Base-by-base conservation (phyloP, 495 filamentous ascomycete genomes). In the Cryomyces antarcticus region DNA sequence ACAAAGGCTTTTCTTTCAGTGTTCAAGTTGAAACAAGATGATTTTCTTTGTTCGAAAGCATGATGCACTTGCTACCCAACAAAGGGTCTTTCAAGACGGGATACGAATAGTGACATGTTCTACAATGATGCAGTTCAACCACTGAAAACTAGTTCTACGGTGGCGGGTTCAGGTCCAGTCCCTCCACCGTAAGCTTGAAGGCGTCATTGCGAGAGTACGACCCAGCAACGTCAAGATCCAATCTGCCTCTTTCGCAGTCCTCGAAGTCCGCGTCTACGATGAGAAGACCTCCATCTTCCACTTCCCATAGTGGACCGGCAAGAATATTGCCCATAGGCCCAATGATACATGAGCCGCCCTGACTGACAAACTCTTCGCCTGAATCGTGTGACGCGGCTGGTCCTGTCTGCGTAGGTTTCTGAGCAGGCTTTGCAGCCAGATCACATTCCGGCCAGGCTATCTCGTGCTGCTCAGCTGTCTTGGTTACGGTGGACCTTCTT, bases 331-430 rank as follows among this genome's bases (percentile, higher is more conserved):
- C 88, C 30, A 80, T 62, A 0, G 88, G 88, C 5, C 70, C 77
- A 38, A 93, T 63, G 47, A 96, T 87, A 48, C 75, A 79, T 0
- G 80, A 88, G 0, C 88, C 88, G 28, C 87, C 88, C 6, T 77
- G 68, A 39, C 67, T 80, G 38, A 73, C 51, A 44, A 70, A 80
- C 4, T 61, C 61, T 5, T 61, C 59, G n/a, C 53, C 62, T 7
- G 41, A 29, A 27, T 1, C 38, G 11, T 9, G 27, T 1, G 24
- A 13, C 27, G 0, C 38, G 9, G 38, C 38, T 28, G 38, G 10
- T 13, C 38, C 33, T 1, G 9, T 36, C 12, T 1, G 33, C 9
- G 38, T 28, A 28, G 38, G 24, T 1, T 13, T 9, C 27, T n/a
- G 7, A 35, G 33, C 12, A 35, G 33, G 12, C 33, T 35, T 35